These are phyloP conservation scores for Dioscorea zingiberensis DNA, from an alignment of 106 monocot genomes.

Conservation along the genomic window DNA sequence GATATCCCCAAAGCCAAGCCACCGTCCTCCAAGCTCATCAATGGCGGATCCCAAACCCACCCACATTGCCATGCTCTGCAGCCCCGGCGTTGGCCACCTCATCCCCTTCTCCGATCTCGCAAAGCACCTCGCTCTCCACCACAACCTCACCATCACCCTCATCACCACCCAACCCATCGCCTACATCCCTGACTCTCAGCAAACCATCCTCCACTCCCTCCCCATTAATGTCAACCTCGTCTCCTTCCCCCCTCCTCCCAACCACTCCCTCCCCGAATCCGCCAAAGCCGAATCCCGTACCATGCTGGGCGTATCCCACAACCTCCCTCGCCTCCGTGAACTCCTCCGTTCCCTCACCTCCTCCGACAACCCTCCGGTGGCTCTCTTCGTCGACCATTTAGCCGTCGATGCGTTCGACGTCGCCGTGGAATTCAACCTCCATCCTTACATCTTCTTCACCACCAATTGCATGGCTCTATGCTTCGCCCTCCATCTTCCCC, in stretches of 20 bases:
- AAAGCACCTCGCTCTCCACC: conserved; percentile 6
- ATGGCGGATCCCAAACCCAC: too few relatives aligned
- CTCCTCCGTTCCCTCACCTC: background rate
- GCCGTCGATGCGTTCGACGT: conserved; percentile 12
- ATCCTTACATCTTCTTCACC: conserved; percentile 11
- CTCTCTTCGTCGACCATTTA: conserved; percentile 20
- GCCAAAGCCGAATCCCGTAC: conserved; percentile 4
- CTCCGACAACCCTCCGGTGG: background rate
- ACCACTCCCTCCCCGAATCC: background rate
- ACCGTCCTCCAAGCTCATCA: too few relatives aligned
- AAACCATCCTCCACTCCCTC: conserved; percentile 7
- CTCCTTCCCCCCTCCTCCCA: conserved; percentile 3
- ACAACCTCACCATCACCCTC: conserved; percentile 13
- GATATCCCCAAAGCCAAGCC: too few relatives aligned
- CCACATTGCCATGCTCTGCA: conserved; percentile 19
- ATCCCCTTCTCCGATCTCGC: conserved; percentile 21
- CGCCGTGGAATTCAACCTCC: conserved; percentile 10
- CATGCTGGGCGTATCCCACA: background rate
- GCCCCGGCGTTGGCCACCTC: conserved; percentile 25
- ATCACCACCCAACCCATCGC: conserved; percentile 3
- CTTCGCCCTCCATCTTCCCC: background rate
- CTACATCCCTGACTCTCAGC: background rate
- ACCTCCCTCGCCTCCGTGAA: conserved; percentile 7
- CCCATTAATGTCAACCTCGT: background rate
- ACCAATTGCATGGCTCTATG: background rate